Evolutionary conservation across 83 land plant genomes (phyloP).

Genomic region (Diphasiastrum complanatum): DNA sequence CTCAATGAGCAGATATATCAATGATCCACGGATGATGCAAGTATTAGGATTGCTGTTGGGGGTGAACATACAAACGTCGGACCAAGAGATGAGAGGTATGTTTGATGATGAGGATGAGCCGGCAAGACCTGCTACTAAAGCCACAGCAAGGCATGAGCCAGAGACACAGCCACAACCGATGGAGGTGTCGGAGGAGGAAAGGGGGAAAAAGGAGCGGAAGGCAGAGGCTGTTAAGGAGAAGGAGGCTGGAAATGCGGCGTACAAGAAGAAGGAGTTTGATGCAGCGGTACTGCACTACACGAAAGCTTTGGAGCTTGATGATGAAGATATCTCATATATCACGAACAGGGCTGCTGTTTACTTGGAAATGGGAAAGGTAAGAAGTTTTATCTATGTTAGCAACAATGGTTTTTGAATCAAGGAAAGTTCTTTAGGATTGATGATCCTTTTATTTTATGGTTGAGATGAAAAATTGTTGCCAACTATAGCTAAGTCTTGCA

Average conservation of each 20-base stretch:
- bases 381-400: background rate
- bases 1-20: slow-evolving; percentile 52
- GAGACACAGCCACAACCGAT: slow-evolving; percentile 64
- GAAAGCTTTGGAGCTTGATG: slow-evolving; percentile 75
- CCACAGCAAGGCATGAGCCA: slow-evolving; percentile 29
- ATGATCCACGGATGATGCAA: slow-evolving; percentile 87
- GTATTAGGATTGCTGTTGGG: slow-evolving; percentile 70
- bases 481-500: no score
- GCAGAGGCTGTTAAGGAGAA: slow-evolving; percentile 80
- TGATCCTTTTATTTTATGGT: background rate
- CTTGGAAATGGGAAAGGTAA: slow-evolving; percentile 90
- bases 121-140: slow-evolving; percentile 12
- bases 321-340: slow-evolving; percentile 82
- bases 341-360: slow-evolving; percentile 97
- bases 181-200: slow-evolving; percentile 68
- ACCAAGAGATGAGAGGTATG: slow-evolving; percentile 23
- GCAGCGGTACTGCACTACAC: slow-evolving; percentile 69
- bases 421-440: background rate
- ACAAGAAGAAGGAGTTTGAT: slow-evolving; percentile 91
- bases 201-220: slow-evolving; percentile 50
- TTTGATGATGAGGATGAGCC: slow-evolving; percentile 22
- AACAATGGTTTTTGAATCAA: background rate
- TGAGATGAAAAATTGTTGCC: background rate
- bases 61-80: slow-evolving; percentile 47
- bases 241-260: slow-evolving; percentile 88